Evolutionary conservation across 2,329 filamentous ascomycete genomes (phyloP).

Genomic region (Talaromyces sp.): DNA sequence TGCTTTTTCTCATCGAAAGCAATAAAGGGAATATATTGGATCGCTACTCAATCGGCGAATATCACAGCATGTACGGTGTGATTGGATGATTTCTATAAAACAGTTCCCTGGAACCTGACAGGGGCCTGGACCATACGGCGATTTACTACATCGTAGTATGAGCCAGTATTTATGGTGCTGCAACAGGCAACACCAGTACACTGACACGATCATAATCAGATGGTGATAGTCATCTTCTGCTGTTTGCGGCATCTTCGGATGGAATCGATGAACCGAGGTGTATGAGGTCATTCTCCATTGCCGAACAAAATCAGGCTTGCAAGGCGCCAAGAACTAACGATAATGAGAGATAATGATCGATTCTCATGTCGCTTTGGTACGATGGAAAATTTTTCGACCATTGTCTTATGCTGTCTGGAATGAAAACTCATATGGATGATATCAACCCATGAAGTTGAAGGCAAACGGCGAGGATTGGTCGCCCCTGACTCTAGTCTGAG

Average conservation of each 20-base stretch:
- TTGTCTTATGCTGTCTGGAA: neutral
- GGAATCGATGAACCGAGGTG: no score
- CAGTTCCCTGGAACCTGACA: neutral
- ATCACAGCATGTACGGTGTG: neutral
- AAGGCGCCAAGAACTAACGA: neutral
- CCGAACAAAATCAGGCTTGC: neutral
- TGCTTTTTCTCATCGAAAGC: neutral
- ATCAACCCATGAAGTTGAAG: neutral
- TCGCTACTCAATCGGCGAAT: neutral
- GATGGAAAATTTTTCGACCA: neutral
- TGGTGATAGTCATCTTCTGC: neutral
- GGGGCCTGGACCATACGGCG: neutral
- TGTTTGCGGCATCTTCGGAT: conserved; percentile 3
- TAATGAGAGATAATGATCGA: neutral
- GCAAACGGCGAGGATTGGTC: neutral
- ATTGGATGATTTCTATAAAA: neutral
- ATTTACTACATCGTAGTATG: neutral
- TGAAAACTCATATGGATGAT: neutral
- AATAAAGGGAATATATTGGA: neutral
- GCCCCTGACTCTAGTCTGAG: neutral
- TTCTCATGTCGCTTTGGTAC: neutral
- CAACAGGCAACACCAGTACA: neutral
- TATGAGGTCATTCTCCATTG: neutral
- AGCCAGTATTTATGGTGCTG: neutral
- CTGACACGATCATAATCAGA: neutral